A percentile compares a stretch with the other conserved stretches of the same genome.
Conservation (phyloP, 352 stramenopile genomes). For the Phytophthora ohioensis region DNA sequence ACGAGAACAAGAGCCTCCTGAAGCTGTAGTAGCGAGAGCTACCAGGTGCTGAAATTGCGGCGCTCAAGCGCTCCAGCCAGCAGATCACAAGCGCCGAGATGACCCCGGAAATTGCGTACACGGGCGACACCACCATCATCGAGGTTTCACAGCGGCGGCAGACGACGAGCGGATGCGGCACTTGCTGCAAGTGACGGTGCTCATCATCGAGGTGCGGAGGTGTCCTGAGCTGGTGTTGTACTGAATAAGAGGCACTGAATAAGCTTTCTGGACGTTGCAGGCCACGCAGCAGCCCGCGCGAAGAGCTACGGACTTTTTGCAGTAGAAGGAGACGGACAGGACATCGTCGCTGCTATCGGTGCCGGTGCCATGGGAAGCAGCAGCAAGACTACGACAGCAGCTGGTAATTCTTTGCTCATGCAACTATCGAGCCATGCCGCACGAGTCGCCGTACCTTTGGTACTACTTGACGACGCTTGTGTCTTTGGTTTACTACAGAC, state of each 20-base stretch:
- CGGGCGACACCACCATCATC: slow-evolving; percentile 76
- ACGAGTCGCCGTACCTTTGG: no score
- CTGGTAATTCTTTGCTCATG: no score
- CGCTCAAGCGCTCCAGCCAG: slow-evolving; percentile 49
- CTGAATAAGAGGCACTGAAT: slow-evolving; percentile 1
- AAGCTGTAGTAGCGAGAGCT: slow-evolving; percentile 58
- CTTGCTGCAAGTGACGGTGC: slow-evolving; percentile 66
- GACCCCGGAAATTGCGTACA: slow-evolving; percentile 80
- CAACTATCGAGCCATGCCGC: no score
- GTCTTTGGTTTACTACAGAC: no score
- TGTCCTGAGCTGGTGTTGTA: slow-evolving; percentile 9
- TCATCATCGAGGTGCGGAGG: slow-evolving; percentile 78
- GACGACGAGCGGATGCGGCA: slow-evolving; percentile 41
- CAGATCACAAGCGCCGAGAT: slow-evolving; percentile 48
- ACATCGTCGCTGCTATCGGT: no score
- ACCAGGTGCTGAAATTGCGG: background rate
- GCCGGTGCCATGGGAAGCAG: no score
- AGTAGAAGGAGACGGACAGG: no score
- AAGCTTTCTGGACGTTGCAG: no score
- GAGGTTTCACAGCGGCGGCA: slow-evolving; percentile 53
- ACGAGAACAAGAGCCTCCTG: slow-evolving; percentile 59
- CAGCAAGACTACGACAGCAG: no score
- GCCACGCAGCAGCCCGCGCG: no score
- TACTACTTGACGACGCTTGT: no score
- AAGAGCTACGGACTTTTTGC: no score